Conservation (phyloP, 2,329 filamentous ascomycete species). For the Metarhizium robertsii region DNA sequence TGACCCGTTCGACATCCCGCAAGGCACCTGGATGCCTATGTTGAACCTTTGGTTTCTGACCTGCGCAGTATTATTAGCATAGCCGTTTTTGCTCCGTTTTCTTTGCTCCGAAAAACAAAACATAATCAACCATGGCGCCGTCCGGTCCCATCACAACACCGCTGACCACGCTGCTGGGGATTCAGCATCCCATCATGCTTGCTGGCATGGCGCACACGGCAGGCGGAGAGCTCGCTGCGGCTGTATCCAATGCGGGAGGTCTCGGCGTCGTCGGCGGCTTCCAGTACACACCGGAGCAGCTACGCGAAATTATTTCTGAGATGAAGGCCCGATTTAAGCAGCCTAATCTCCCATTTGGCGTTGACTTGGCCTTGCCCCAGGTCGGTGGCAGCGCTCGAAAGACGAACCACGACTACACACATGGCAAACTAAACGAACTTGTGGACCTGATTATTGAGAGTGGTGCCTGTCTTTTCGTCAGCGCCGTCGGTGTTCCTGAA, state of each 20-base stretch:
- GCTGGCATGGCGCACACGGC: slow-evolving; percentile 90
- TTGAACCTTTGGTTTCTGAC: not conserved
- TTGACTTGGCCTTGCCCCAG: slow-evolving; percentile 87
- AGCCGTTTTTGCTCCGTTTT: not conserved
- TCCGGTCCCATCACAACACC: slow-evolving; percentile 60
- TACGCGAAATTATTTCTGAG: slow-evolving; percentile 74
- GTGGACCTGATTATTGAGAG: slow-evolving; percentile 79
- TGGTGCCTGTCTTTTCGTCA: slow-evolving; percentile 78
- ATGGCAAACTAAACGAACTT: slow-evolving; percentile 77
- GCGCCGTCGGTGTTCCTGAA: slow-evolving; percentile 81
- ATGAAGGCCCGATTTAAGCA: slow-evolving; percentile 65
- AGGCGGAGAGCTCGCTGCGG: slow-evolving; percentile 68
- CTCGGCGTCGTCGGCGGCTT: slow-evolving; percentile 66
- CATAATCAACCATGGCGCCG: slow-evolving; percentile 25
- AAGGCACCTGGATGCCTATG: not conserved
- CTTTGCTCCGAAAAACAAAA: not conserved
- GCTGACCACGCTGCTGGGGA: slow-evolving; percentile 68
- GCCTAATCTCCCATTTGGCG: slow-evolving; percentile 71
- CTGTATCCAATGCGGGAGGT: slow-evolving; percentile 81
- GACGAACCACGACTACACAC: slow-evolving; percentile 94
- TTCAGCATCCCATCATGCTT: slow-evolving; percentile 81
- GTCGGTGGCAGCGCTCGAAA: slow-evolving; percentile 74
- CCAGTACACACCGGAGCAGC: slow-evolving; percentile 64
- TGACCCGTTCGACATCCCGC: not conserved
- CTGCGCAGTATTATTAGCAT: not conserved